Base-by-base conservation (phyloP, 2,329 filamentous ascomycete species). In the Microdochium trichocladiopsis region DNA sequence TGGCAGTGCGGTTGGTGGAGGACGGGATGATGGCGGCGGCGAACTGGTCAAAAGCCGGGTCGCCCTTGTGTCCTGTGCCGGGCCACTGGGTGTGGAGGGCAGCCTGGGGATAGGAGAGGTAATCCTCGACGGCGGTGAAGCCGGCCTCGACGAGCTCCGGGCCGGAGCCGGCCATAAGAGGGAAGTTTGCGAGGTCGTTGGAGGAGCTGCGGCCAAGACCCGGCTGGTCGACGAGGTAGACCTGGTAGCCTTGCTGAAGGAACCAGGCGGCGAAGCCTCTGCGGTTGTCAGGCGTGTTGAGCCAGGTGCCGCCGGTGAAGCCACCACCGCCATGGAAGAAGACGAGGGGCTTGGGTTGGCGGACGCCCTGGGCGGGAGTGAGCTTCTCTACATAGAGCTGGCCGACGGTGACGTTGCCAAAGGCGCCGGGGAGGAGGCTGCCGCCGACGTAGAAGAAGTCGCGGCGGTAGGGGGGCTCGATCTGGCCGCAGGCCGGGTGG, bases 201-300 rank as follows among this genome's bases (percentile, higher is more conserved):
- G 60, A 55, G 1, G 54, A 49, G 41, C 55, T 58, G 25, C 63
- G 53, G 11, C 59, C 63, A 31, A 55, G 55, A 12, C 55, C 53
- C 0, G 61, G 56, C 28, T 63, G 57, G 49, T 67, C 65, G 22
- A 63, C 49, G 12, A 78, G 61, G 56, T 76, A 78, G 48, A 75
- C 65, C 24, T 64, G 65, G 54, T 76, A 77, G 16, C 75, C 75
- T 25, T 69, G 60, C 8, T 65, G 59, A 16, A 77, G 60, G 54
- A 75, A 77, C 54, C 69, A 72, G 0, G 72, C 71, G 2, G 73
- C 72, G 75, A 74, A 78, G 43, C 75, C 75, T 52, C 62, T 54
- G 5, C 69, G 63, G 31, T 68, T 70, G 56, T 78, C 74, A 2
- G 75, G 75, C 31, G 72, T 78, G 53, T 74, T 76, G 25, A 74